Base-by-base conservation (phyloP, 176 grass and related monocot species). In the Melocanna baccifera region DNA sequence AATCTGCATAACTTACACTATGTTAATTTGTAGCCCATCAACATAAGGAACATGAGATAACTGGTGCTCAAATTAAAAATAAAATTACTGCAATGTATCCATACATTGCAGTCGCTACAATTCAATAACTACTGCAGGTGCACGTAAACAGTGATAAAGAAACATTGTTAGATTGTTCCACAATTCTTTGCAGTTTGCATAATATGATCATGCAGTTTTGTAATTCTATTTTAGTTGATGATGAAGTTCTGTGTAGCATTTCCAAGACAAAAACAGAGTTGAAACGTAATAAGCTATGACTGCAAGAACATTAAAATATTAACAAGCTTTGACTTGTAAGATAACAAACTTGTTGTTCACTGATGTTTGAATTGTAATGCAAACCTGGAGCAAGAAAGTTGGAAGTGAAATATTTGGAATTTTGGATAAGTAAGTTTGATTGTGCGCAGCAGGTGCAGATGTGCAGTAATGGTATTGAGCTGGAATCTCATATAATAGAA, bases 1-100 rank as follows among this genome's bases (percentile, higher is more conserved):
- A 71, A 88, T 28, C 86, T 88, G 74, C 66, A 39, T 14, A 87
- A 75, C 2, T 19, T 81, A 43, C 42, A 45, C 10, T 45, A 45
- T 12, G 42, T 12, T 45, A 12, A 45, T 45, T 59, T 58, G 59
- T 62, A 52, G 25, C 40, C n/a, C 16, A 58, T 77, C 16, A 45
- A 42, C 16, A 20, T 66, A 57, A 23, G 16, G 1, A 15, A 1
- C 23, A 71, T 22, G 66, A 6, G 53, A 32, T 22, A 74, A 53
- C 1, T 56, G 50, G 28, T 16, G 14, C 25, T 61, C 25, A 14
- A 62, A 63, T 19, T 50, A 32, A 32, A 30, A 42, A 61, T 5
- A 28, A 72, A 50, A 29, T 14, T 16, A 48, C 6, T 36, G 39
- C 7, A 61, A 39, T 70, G 23, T 48, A 78, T 46, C 42, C 41